Base-by-base conservation (phyloP, 176 grass and related monocot species). In the Rhynchospora tenuis region DNA sequence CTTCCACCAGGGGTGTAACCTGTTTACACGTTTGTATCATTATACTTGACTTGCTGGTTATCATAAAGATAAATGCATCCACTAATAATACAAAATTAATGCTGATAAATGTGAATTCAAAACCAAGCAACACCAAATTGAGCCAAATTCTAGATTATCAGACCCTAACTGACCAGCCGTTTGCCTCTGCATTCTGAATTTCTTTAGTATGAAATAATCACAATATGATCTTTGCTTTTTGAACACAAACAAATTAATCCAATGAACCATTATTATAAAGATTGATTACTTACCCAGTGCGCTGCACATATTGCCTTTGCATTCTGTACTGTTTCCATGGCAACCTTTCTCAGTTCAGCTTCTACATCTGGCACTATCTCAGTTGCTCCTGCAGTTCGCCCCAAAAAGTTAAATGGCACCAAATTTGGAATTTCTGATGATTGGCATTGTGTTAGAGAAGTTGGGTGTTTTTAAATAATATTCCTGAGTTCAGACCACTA, bases 361-460 rank as follows among this genome's bases (percentile, higher is more conserved):
- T 91, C 89, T 79, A 91, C 85, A 8, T n/a, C 29, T 64, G 79
- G 86, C 54, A 91, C 23, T 20, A 89, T 81, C 58, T 91, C 89
- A 3, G 65, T 85, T 1, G 83, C 85, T 1, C 79, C 92, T 91
- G 71, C 28, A 78, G 26, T 55, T 71, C 47, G 3, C 46, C 13
- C 6, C 5, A 62, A 20, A 82, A 42, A 64, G 9, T 24, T 24
- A 1, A 6, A 33, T 23, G 6, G 33, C 33, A 38, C 33, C 33
- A 38, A 12, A 15, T 16, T 33, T 33, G 12, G 26, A 65, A 65
- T 13, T 14, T 15, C 28, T 64, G 0, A 19, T 19, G 5, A 31
- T 46, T 27, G n/a, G 20, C 16, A 17, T 3, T 42, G 33, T 20
- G 4, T 65, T 15, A 65, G 6, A 58, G n/a, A 9, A 46, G 1